These are phyloP conservation scores for Yamadazyma blattariae DNA, from an alignment of 1,139 yeast species.

Conservation along the genomic window DNA sequence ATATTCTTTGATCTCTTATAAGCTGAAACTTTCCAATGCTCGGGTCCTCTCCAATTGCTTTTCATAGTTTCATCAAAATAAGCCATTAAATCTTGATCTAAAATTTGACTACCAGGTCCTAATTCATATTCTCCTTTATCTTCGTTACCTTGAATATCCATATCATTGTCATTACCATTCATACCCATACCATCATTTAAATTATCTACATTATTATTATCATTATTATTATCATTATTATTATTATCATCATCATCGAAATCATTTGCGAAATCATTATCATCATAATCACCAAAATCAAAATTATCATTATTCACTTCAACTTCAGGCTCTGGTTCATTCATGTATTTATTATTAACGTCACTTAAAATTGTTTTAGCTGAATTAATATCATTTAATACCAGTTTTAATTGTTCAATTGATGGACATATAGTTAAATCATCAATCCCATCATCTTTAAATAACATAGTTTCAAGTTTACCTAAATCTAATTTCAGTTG, in stretches of 20 bases:
- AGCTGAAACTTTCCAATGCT: constrained; percentile 83
- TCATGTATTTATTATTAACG: constrained; percentile 35
- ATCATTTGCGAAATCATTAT: constrained; percentile 29
- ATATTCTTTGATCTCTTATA: constrained; percentile 33
- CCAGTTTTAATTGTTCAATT: constrained; percentile 52
- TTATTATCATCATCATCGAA: not conserved
- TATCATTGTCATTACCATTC: constrained; percentile 14
- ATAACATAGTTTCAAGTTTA: constrained; percentile 20
- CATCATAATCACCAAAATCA: constrained; percentile 28
- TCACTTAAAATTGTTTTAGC: constrained; percentile 53
- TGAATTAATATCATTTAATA: constrained; percentile 54
- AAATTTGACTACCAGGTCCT: constrained; percentile 30
- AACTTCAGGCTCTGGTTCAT: constrained; percentile 14
- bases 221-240: not conserved
- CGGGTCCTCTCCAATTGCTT: constrained; percentile 87
- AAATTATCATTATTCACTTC: constrained; percentile 17
- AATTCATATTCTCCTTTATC: constrained; percentile 14
- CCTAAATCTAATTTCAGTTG: constrained; percentile 16
- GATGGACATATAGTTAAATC: constrained; percentile 59
- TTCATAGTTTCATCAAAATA: constrained; percentile 72
- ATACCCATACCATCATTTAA: constrained; percentile 29
- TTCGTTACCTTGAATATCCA: constrained; percentile 9
- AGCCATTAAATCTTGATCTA: constrained; percentile 70
- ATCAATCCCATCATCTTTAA: constrained; percentile 30
- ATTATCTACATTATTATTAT: constrained; percentile 24